phyloP scores from a whole-genome alignment of 139 green algal genomes.

The Chlamydomonas schloesseri region DNA sequence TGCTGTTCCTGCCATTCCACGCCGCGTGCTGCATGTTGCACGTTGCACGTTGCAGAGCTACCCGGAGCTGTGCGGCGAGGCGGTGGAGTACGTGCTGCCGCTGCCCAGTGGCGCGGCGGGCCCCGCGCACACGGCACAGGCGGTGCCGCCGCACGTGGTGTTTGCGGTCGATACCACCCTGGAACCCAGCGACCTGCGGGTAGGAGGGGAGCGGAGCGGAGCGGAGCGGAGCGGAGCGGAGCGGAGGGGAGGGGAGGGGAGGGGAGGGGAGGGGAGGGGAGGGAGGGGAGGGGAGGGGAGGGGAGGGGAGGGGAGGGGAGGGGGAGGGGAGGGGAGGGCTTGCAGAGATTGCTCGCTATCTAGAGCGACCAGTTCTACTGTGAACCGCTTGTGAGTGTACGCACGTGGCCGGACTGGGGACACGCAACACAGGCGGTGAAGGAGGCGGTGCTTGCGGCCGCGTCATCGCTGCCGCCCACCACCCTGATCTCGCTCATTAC shows the following conservation, averaged over 20 bases:
- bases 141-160: neutral
- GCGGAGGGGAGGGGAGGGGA: too few relatives aligned
- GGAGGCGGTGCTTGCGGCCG: slow-evolving; percentile 1
- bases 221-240: neutral
- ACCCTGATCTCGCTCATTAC: slow-evolving; percentile 29
- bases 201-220: neutral
- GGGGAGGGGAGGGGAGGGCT: too few relatives aligned
- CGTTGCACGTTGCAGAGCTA: neutral
- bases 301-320: too few relatives aligned
- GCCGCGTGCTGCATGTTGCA: too few relatives aligned
- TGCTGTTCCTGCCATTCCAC: too few relatives aligned
- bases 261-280: too few relatives aligned
- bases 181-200: slow-evolving; percentile 6
- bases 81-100: slow-evolving; percentile 28
- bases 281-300: neutral
- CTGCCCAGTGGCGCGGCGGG: neutral
- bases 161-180: slow-evolving; percentile 14
- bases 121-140: too few relatives aligned
- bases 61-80: slow-evolving; percentile 28
- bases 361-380: too few relatives aligned
- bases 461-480: slow-evolving; percentile 3
- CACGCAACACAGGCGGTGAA: neutral
- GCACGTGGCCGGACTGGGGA: too few relatives aligned
- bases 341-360: too few relatives aligned
- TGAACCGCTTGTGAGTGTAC: too few relatives aligned